These are phyloP conservation scores for Colletotrichum abscissum DNA, from an alignment of 2,329 filamentous ascomycete species.

Conservation along the genomic window DNA sequence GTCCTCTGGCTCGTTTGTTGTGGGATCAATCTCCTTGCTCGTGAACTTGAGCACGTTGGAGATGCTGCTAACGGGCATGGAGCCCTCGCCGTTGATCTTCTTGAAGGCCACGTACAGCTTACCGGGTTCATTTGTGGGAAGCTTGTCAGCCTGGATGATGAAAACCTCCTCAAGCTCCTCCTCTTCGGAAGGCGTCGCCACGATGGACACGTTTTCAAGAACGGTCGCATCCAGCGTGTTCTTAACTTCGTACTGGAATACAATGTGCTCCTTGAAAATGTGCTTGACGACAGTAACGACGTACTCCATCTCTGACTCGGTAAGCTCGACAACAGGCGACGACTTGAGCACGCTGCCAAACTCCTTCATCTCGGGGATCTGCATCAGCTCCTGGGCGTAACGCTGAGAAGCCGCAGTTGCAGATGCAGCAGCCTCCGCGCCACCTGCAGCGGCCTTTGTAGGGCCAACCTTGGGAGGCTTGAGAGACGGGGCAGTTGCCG, in stretches of 20 bases:
- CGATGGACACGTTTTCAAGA: slow-evolving; percentile 87
- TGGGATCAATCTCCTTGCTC: slow-evolving; percentile 96
- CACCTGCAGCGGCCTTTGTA: slow-evolving; percentile 75
- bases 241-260: slow-evolving; percentile 96
- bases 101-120: slow-evolving; percentile 96
- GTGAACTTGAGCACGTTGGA: slow-evolving; percentile 97
- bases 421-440: slow-evolving; percentile 80
- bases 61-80: slow-evolving; percentile 85
- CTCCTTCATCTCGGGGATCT: slow-evolving; percentile 89
- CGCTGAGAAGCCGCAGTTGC: slow-evolving; percentile 86
- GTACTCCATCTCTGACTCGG: slow-evolving; percentile 97
- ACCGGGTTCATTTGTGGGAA: slow-evolving; percentile 86
- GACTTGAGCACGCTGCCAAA: slow-evolving; percentile 95
- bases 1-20: slow-evolving; percentile 92
- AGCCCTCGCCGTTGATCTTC: slow-evolving; percentile 79
- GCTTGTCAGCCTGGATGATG: slow-evolving; percentile 87
- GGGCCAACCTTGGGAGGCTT: slow-evolving; percentile 89
- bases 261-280: slow-evolving; percentile 96
- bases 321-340: slow-evolving; percentile 85
- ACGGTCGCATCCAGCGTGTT: slow-evolving; percentile 95
- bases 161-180: slow-evolving; percentile 92
- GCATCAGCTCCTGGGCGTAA: slow-evolving; percentile 87
- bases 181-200: slow-evolving; percentile 82
- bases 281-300: slow-evolving; percentile 95
- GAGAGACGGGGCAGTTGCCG: slow-evolving; percentile 89